A percentile compares a stretch with the other conserved stretches of the same genome.
Evolutionary conservation across 106 monocot species (phyloP).

Genomic region (Allium cepa): DNA sequence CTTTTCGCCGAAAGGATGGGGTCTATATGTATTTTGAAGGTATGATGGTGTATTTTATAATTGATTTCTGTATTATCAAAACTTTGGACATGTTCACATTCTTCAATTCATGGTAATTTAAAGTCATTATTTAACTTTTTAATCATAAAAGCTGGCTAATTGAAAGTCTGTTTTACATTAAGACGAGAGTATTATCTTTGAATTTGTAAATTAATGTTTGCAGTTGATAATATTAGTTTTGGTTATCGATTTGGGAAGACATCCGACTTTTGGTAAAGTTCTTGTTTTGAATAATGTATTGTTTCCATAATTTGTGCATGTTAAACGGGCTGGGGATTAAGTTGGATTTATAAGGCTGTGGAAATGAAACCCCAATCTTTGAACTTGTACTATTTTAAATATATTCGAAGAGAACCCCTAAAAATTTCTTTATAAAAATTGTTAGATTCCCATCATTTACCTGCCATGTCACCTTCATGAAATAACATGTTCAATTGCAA

Average conservation of each 20-base stretch:
- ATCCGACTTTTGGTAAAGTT: too few species aligned
- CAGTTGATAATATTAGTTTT: not conserved
- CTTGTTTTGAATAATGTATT: too few species aligned
- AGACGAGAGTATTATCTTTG: not conserved
- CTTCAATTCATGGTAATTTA: not conserved
- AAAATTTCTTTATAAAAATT: not conserved
- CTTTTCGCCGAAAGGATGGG: conserved; percentile 27
- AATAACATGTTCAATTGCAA: not conserved
- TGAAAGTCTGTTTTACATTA: not conserved
- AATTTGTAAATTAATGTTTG: too few species aligned
- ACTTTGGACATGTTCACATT: not conserved
- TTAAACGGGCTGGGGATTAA: too few species aligned
- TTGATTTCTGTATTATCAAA: not conserved
- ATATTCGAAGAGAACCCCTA: too few species aligned
- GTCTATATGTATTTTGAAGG: conserved; percentile 31
- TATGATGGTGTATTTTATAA: not conserved
- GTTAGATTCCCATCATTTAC: not conserved
- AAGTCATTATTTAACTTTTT: not conserved
- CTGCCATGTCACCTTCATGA: not conserved
- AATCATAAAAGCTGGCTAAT: not conserved
- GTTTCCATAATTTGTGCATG: too few species aligned
- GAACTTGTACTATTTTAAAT: too few species aligned
- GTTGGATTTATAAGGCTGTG: too few species aligned
- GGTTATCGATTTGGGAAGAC: not conserved
- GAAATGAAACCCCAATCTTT: too few species aligned